Evolutionary conservation across 371 early-diverging fungal genomes (phyloP).

Genomic region (Mucor irregularis): DNA sequence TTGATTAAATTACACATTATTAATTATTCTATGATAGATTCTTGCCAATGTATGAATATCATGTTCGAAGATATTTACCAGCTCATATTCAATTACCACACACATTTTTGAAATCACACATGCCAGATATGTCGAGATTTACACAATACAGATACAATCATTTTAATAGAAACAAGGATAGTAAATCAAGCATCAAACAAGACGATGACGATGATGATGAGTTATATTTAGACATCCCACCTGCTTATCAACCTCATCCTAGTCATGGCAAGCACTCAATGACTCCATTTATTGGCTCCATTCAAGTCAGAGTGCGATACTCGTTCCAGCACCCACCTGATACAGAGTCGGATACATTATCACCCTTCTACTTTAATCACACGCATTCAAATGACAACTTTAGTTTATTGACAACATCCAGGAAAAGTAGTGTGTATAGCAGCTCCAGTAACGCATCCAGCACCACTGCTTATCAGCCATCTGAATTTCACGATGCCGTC

Average conservation of each 20-base stretch:
- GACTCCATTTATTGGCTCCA: slow-evolving; percentile 47
- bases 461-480: not conserved
- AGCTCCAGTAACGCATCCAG: slow-evolving; percentile 12
- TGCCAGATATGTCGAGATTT: slow-evolving; percentile 35
- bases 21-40: slow-evolving; percentile 23
- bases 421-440: slow-evolving; percentile 12
- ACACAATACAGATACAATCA: slow-evolving; percentile 13
- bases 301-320: slow-evolving; percentile 50
- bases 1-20: not conserved
- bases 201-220: slow-evolving; percentile 9
- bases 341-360: slow-evolving; percentile 11
- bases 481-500: slow-evolving; percentile 34
- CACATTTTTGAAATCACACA: slow-evolving; percentile 47
- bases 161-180: not conserved
- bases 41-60: slow-evolving; percentile 55
- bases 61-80: slow-evolving; percentile 42
- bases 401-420: slow-evolving; percentile 2
- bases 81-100: slow-evolving; percentile 49
- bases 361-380: slow-evolving; percentile 21
- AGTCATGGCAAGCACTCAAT: slow-evolving; percentile 47
- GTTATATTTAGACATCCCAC: slow-evolving; percentile 11
- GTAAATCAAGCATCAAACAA: not conserved
- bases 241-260: slow-evolving; percentile 29
- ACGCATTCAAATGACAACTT: slow-evolving; percentile 20
- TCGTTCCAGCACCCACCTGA: slow-evolving; percentile 36